Conservation (phyloP, 495 filamentous ascomycete genomes). For the Aspergillus panamensis region DNA sequence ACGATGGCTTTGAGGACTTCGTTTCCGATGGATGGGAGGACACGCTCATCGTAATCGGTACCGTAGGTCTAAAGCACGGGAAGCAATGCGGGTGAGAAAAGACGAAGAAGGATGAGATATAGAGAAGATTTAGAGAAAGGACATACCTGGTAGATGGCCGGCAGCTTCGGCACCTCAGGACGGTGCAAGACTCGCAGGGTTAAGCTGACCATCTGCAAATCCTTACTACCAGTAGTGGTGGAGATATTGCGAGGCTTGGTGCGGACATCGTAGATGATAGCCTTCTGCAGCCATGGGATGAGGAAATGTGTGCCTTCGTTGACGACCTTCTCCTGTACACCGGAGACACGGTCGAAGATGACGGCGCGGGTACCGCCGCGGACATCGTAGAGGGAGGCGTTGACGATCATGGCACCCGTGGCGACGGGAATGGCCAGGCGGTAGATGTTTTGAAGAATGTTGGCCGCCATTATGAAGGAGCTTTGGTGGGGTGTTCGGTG, state of each 20-base stretch:
- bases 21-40: slow-evolving; percentile 99
- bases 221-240: slow-evolving; percentile 98
- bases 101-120: background rate
- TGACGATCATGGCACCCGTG: slow-evolving; percentile 56
- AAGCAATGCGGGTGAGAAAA: background rate
- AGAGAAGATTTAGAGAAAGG: background rate
- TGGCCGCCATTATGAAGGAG: slow-evolving; percentile 53
- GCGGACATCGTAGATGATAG: slow-evolving; percentile 95
- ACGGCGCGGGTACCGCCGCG: slow-evolving; percentile 90
- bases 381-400: slow-evolving; percentile 92
- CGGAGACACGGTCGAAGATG: slow-evolving; percentile 93
- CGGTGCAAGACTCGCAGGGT: slow-evolving; percentile 93
- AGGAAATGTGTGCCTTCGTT: slow-evolving; percentile 98
- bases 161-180: slow-evolving; percentile 86
- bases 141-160: slow-evolving; percentile 96
- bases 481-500: slow-evolving; percentile 11
- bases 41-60: slow-evolving; percentile 97
- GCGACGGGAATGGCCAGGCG: slow-evolving; percentile 68
- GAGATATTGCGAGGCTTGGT: slow-evolving; percentile 95
- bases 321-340: slow-evolving; percentile 87
- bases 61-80: slow-evolving; percentile 60
- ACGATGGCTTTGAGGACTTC: slow-evolving; percentile 99
- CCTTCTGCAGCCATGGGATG: slow-evolving; percentile 91
- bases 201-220: slow-evolving; percentile 99
- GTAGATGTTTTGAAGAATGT: slow-evolving; percentile 60